phyloP scores from a whole-genome alignment of 2,329 filamentous ascomycete genomes.

The Diaporthe longicolla region DNA sequence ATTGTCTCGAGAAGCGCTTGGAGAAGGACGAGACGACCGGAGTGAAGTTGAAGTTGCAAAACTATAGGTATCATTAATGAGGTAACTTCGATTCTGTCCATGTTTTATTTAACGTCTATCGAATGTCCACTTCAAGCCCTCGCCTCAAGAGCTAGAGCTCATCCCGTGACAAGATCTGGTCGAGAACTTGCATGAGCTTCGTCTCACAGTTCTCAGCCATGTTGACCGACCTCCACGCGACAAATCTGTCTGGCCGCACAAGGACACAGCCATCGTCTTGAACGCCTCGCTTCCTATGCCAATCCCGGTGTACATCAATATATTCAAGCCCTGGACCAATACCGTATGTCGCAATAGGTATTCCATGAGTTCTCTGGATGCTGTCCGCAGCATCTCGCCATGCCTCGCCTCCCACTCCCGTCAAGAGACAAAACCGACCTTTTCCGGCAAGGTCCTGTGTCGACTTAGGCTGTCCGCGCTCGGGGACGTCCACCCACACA shows the following conservation, averaged over 20 bases:
- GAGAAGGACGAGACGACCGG: background rate
- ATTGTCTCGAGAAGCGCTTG: background rate
- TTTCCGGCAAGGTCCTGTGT: conserved; percentile 67
- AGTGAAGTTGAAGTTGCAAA: background rate
- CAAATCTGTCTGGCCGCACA: conserved; percentile 65
- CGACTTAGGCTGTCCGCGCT: conserved; percentile 53
- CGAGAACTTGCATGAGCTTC: conserved; percentile 41
- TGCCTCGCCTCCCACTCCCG: conserved; percentile 62
- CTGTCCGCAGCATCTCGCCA: conserved; percentile 61
- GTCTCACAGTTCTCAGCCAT: conserved; percentile 24
- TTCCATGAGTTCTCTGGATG: conserved; percentile 51
- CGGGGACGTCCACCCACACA: conserved; percentile 64
- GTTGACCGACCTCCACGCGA: conserved; percentile 58
- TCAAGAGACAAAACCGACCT: conserved; percentile 58
- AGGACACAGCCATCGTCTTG: conserved; percentile 66
- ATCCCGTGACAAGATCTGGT: conserved; percentile 33
- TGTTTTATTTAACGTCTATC: background rate
- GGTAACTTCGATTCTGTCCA: background rate
- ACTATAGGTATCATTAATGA: background rate
- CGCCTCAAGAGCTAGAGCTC: background rate
- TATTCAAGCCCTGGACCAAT: conserved; percentile 67
- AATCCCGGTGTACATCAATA: conserved; percentile 67
- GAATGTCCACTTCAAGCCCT: background rate
- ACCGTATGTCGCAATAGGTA: conserved; percentile 58
- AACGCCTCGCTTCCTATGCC: conserved; percentile 61